Conservation (phyloP, 495 filamentous ascomycete genomes). For the Xylaria sp. region DNA sequence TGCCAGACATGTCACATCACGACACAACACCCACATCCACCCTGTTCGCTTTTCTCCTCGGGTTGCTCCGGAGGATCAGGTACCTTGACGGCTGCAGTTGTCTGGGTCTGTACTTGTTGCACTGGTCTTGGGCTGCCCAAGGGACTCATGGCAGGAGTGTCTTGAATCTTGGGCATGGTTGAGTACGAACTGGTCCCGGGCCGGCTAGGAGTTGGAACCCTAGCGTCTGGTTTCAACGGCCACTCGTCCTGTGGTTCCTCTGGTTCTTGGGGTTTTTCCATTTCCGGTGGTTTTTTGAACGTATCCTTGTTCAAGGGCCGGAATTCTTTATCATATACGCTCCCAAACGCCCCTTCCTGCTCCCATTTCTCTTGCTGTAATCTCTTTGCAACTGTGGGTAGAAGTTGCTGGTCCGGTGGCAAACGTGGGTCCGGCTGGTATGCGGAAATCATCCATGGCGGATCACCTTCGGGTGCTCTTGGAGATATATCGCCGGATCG, state of each 20-base stretch:
- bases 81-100: constrained; percentile 37
- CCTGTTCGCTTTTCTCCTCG: constrained; percentile 46
- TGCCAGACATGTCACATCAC: constrained; percentile 55
- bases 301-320: constrained; percentile 71
- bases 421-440: constrained; percentile 96
- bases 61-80: constrained; percentile 45
- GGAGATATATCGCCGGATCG: constrained; percentile 58
- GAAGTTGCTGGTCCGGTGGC: constrained; percentile 92
- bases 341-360: constrained; percentile 82
- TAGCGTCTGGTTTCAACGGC: constrained; percentile 53
- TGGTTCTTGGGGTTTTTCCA: constrained; percentile 46
- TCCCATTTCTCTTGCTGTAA: constrained; percentile 96
- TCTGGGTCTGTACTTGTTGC: constrained; percentile 35
- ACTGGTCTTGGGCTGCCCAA: constrained; percentile 46
- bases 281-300: constrained; percentile 55
- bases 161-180: constrained; percentile 63
- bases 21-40: constrained; percentile 60
- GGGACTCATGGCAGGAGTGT: constrained; percentile 47
- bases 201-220: constrained; percentile 50
- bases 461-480: constrained; percentile 82
- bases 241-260: constrained; percentile 50
- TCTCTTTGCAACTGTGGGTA: constrained; percentile 90
- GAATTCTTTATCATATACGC: constrained; percentile 83
- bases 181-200: constrained; percentile 61
- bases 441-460: constrained; percentile 92